Conservation (phyloP, 805 yeast species). For the Starmera caribaea region DNA sequence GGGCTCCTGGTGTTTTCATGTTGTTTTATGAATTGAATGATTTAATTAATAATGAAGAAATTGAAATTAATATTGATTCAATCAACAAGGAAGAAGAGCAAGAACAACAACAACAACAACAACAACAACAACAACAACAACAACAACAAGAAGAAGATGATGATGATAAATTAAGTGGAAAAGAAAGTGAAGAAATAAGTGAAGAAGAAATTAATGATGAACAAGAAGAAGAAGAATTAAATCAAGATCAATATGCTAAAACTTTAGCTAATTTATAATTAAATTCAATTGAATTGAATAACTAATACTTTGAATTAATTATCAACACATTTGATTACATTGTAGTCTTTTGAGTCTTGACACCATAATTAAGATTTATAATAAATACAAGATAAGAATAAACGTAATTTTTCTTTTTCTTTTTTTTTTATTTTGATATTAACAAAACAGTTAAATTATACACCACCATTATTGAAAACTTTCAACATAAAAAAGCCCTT, state of each 20-base stretch:
- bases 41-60: conserved; percentile 18
- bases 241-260: background rate
- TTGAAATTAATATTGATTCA: conserved; percentile 1
- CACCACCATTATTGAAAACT: too few species aligned
- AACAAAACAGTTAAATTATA: too few species aligned
- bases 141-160: background rate
- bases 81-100: background rate
- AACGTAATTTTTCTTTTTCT: too few species aligned
- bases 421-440: too few species aligned
- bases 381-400: too few species aligned
- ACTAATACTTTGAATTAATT: too few species aligned
- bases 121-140: background rate
- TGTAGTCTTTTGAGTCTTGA: too few species aligned
- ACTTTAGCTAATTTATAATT: background rate
- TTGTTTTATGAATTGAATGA: conserved; percentile 67
- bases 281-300: background rate
- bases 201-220: background rate
- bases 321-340: too few species aligned
- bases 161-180: background rate
- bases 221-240: background rate
- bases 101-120: background rate
- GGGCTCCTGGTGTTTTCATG: conserved; percentile 86
- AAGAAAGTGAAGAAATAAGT: background rate
- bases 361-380: too few species aligned
- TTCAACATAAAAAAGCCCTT: too few species aligned